A percentile compares a stretch with the other conserved stretches of the same genome.
phyloP scores from a whole-genome alignment of 257 asterid species.

The Capsicum rhomboideum region DNA sequence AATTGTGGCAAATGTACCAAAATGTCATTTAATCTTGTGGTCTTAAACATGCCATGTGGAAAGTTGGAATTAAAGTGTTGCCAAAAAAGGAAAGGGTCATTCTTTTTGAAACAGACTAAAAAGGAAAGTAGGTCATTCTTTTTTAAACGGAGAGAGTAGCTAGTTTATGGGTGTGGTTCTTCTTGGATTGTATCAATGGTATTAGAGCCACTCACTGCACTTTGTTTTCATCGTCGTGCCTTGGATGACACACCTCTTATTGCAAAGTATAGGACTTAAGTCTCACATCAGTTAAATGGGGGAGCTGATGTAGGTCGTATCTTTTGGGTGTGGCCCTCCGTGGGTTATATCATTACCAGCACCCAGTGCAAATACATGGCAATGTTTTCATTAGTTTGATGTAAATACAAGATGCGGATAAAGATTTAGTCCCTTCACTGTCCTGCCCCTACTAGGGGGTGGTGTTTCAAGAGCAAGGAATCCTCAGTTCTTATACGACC shows the following conservation, averaged over 20 bases:
- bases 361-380: neutral
- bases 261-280: no score
- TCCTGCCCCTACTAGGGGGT: neutral
- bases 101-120: no score
- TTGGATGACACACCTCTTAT: neutral
- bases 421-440: neutral
- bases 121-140: no score
- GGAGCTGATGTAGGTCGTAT: neutral
- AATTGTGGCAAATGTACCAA: no score
- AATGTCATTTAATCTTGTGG: no score
- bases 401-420: neutral
- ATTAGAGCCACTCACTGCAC: no score
- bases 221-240: neutral
- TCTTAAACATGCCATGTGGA: no score
- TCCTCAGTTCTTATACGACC: neutral
- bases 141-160: no score
- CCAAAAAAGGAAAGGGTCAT: no score
- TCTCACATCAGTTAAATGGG: no score
- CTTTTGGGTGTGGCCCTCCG: neutral
- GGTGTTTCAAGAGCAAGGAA: neutral
- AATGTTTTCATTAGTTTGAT: neutral
- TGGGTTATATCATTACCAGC: neutral
- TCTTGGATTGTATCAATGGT: neutral
- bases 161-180: neutral
- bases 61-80: no score